Percentiles rank a stretch among this genome's conserved stretches.
Conservation (phyloP, 345 rosid genomes). For the Lenwebbia sp. region DNA sequence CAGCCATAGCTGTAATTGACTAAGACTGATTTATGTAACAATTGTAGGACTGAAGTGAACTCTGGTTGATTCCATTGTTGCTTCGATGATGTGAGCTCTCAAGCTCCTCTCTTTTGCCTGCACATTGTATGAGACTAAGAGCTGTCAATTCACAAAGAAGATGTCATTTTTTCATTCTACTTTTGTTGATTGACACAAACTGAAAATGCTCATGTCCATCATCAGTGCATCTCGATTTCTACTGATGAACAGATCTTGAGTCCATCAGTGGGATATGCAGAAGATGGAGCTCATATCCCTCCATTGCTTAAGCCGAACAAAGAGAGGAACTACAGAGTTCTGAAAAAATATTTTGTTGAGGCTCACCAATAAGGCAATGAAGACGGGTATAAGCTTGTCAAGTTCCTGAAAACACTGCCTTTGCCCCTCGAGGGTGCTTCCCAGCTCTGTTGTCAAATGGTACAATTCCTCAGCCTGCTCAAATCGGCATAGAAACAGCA, state of each 20-base stretch:
- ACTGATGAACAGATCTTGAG: not conserved
- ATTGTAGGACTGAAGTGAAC: not conserved
- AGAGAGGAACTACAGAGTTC: not conserved
- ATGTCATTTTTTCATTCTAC: not conserved
- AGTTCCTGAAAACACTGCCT: conserved; percentile 27
- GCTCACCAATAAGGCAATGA: conserved; percentile 23
- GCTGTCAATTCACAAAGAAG: not conserved
- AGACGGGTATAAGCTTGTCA: conserved; percentile 9
- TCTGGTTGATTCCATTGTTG: not conserved
- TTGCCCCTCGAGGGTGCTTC: conserved; percentile 30
- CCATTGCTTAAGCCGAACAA: not conserved
- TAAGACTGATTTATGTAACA: not conserved
- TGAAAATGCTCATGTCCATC: not conserved
- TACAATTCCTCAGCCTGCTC: conserved; percentile 48
- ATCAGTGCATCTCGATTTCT: too few relatives aligned
- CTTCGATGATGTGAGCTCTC: conserved; percentile 11
- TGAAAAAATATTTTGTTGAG: not conserved
- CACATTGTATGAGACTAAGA: not conserved
- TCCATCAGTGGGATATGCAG: not conserved
- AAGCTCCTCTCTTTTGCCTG: conserved; percentile 10
- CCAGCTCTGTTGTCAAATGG: conserved; percentile 34
- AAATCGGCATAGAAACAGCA: not conserved
- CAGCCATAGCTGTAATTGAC: not conserved
- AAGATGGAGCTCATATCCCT: not conserved
- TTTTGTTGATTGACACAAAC: not conserved